Base-by-base conservation (phyloP, 108 stramenopile species). In the Mayamaea pseudoterrestris region DNA sequence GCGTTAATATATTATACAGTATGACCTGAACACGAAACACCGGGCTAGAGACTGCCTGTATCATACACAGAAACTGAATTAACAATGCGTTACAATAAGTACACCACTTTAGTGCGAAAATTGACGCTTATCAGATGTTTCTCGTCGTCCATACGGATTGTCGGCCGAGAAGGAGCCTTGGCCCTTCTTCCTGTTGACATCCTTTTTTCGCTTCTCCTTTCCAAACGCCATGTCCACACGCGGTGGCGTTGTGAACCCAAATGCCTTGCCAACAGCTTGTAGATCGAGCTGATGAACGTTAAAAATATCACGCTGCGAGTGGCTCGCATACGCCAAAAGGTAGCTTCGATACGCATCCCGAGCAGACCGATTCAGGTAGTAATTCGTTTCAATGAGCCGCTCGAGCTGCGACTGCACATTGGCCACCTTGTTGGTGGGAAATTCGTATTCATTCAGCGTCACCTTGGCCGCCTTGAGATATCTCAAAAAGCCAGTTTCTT, bases 381-480 rank as follows among this genome's bases (percentile, higher is more conserved):
- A 98, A 70, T 99, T 98, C 79, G 89, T 96, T 65, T 95, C 93
- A 51, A 99, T 87, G 49, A 99, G 74, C 29, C 84, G 61, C 50
- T 92, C 77, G 22, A 99, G 68, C 60, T 97, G 94, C 35, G 78
- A 71, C 62, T 94, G 90, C 16, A 96, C 88, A 70, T 96, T 95
- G 6, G 95, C 87, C 27, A 96, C 68, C 68, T 97, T 98, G 26
- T 77, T 73, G 47, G 65, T 74, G 13, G 96, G 96, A 51, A 99
- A 97, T 44, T 98, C 98, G 55, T 95, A 99, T 71, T 99, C 98
- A 63, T 96, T 94, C 60, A 98, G 70, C 14, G 85, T 80, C 36
- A 97, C 98, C 76, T 93, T 94, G 23, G 96, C 98, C 13, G 84
- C 85, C 50, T 94, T 79, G 41, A 98, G 69, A 65, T 97, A 99